Conservation (phyloP, 805 yeast genomes). For the Ogataea glucozyma region DNA sequence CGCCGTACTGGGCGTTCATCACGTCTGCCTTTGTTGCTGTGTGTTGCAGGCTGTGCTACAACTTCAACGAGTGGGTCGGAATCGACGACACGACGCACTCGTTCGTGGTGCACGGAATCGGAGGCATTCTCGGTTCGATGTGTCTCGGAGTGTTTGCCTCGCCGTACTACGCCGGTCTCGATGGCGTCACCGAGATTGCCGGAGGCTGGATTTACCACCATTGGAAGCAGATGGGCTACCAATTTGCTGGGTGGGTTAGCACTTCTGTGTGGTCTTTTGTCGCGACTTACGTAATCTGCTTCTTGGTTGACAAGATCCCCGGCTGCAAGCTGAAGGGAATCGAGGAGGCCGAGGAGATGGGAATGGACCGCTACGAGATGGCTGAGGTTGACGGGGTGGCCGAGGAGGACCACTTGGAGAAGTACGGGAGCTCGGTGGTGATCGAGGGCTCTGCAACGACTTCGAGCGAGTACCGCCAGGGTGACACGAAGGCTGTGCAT, state of each 20-base stretch:
- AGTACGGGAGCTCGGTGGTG: slow-evolving; percentile 9
- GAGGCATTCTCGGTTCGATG: slow-evolving; percentile 47
- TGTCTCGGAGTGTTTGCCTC: slow-evolving; percentile 48
- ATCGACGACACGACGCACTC: slow-evolving; percentile 49
- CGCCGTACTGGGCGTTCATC: slow-evolving; percentile 49
- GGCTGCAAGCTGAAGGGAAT: slow-evolving; percentile 47
- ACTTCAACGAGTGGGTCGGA: slow-evolving; percentile 42
- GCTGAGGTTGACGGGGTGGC: slow-evolving; percentile 44
- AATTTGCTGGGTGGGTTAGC: slow-evolving; percentile 45
- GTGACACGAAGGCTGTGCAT: slow-evolving; percentile 19
- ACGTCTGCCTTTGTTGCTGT: slow-evolving; percentile 42
- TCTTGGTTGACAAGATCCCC: slow-evolving; percentile 51
- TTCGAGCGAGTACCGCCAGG: slow-evolving; percentile 21
- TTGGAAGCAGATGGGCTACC: slow-evolving; percentile 47
- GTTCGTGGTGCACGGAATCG: slow-evolving; percentile 48
- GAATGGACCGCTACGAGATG: slow-evolving; percentile 53
- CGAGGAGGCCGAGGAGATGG: slow-evolving; percentile 50
- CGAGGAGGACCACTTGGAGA: slow-evolving; percentile 11
- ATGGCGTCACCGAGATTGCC: slow-evolving; percentile 43
- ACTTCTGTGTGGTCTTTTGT: slow-evolving; percentile 47
- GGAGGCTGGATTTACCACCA: slow-evolving; percentile 52
- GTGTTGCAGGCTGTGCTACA: slow-evolving; percentile 38
- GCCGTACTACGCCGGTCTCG: slow-evolving; percentile 44
- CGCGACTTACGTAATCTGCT: slow-evolving; percentile 45
- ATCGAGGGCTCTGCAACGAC: slow-evolving; percentile 19